Conservation (phyloP, 495 filamentous ascomycete species). For the Tuber aestivum region DNA sequence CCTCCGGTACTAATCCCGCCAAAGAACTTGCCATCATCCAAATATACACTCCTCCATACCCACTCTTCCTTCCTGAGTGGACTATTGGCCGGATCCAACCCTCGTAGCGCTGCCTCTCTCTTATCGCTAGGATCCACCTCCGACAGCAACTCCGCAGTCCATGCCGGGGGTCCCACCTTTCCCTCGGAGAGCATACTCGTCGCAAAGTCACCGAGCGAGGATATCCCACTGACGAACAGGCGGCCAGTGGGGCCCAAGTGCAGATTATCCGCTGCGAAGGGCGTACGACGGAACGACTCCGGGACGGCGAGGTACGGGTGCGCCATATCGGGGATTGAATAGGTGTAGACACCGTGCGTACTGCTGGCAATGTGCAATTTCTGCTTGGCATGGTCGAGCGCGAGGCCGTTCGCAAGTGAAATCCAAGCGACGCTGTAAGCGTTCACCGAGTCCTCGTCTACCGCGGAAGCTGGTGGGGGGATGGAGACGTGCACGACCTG, state of each 20-base stretch:
- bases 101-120: slow-evolving; percentile 24
- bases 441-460: neutral
- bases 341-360: slow-evolving; percentile 33
- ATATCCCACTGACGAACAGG: slow-evolving; percentile 20
- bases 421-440: slow-evolving; percentile 15
- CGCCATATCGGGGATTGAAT: slow-evolving; percentile 10
- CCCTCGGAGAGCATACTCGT: slow-evolving; percentile 17
- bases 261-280: slow-evolving; percentile 30
- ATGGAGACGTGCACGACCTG: slow-evolving; percentile 30
- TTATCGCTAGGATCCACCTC: slow-evolving; percentile 18
- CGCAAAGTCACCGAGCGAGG: slow-evolving; percentile 7
- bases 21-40: slow-evolving; percentile 37
- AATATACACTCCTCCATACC: slow-evolving; percentile 38
- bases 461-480: neutral
- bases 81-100: slow-evolving; percentile 30
- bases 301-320: slow-evolving; percentile 13
- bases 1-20: slow-evolving; percentile 31
- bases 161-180: slow-evolving; percentile 7
- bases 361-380: slow-evolving; percentile 17
- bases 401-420: slow-evolving; percentile 32
- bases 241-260: slow-evolving; percentile 17
- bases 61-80: slow-evolving; percentile 33
- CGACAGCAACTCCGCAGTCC: slow-evolving; percentile 33
- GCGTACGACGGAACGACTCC: slow-evolving; percentile 25
- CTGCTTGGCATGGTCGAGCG: slow-evolving; percentile 15